phyloP scores from a whole-genome alignment of 2,329 filamentous ascomycete genomes.

The Ceratocystis huliohia region DNA sequence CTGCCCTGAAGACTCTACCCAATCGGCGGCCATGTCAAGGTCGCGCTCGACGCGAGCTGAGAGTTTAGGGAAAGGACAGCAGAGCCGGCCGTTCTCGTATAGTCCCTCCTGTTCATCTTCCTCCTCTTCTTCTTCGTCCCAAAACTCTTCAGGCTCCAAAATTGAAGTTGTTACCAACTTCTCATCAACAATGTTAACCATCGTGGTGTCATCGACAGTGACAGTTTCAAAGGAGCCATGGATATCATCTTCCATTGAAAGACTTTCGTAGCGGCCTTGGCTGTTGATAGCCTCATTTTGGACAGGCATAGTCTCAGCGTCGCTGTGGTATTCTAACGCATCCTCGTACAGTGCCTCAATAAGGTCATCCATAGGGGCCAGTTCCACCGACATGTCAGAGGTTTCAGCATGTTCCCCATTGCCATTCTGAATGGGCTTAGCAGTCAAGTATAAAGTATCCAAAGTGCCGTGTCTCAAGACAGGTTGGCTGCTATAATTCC shows the following conservation, averaged over 20 bases:
- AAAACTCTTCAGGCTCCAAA: conserved; percentile 55
- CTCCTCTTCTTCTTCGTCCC: conserved; percentile 71
- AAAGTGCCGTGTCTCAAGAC: conserved; percentile 33
- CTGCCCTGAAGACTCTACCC: conserved; percentile 54
- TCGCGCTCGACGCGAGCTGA: conserved; percentile 56
- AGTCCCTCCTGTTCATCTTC: conserved; percentile 36
- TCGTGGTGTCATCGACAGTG: background rate
- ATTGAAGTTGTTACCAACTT: conserved; percentile 10
- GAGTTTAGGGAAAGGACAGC: conserved; percentile 62
- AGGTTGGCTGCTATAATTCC: conserved; percentile 44
- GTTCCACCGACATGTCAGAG: background rate
- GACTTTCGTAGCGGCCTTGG: background rate
- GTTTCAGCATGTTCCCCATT: background rate
- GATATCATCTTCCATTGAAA: background rate
- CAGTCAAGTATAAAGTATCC: conserved; percentile 23
- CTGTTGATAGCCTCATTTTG: background rate
- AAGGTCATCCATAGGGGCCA: conserved; percentile 27
- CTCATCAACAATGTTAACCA: conserved; percentile 13
- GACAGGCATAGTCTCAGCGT: conserved; percentile 21
- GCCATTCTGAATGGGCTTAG: conserved; percentile 25
- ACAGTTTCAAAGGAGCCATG: background rate
- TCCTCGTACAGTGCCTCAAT: conserved; percentile 35
- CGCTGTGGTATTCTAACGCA: conserved; percentile 33
- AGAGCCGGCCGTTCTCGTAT: conserved; percentile 45
- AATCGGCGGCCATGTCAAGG: conserved; percentile 49